Percentiles rank a stretch among this genome's conserved stretches.
Conservation (phyloP, 208 protist genomes). For the Leishmania arabica region DNA sequence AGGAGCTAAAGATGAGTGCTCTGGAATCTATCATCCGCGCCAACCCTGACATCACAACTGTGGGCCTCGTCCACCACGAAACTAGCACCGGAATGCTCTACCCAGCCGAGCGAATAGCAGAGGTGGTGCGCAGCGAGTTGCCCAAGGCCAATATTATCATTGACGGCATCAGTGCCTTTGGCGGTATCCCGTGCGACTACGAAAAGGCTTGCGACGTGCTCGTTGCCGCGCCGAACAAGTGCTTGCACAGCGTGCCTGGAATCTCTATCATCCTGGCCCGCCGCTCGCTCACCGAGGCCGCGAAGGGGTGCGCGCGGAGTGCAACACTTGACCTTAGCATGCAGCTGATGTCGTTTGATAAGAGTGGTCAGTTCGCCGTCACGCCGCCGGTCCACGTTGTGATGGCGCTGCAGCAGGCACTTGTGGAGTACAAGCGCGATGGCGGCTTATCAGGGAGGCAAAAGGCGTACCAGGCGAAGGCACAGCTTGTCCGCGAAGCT, state of each 20-base stretch:
- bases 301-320: constrained; percentile 59
- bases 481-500: constrained; percentile 49
- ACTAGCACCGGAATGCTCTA: constrained; percentile 92
- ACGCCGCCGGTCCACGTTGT: constrained; percentile 86
- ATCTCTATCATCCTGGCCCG: constrained; percentile 72
- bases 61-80: constrained; percentile 89
- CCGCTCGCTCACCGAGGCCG: constrained; percentile 38
- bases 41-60: constrained; percentile 68
- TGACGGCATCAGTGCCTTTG: constrained; percentile 89
- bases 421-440: constrained; percentile 75
- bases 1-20: constrained; percentile 53
- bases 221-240: constrained; percentile 87
- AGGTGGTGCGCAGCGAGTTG: constrained; percentile 43
- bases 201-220: constrained; percentile 71
- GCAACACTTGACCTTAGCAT: constrained; percentile 72
- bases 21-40: constrained; percentile 47
- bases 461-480: constrained; percentile 61
- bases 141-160: constrained; percentile 77
- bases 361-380: constrained; percentile 73
- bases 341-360: constrained; percentile 69
- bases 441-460: constrained; percentile 59
- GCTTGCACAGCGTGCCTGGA: constrained; percentile 89
- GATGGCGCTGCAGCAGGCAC: constrained; percentile 75
- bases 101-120: constrained; percentile 64
- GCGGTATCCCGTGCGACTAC: constrained; percentile 61